Base-by-base conservation (phyloP, 2,329 filamentous ascomycete genomes). In the Fusarium marasasianum region DNA sequence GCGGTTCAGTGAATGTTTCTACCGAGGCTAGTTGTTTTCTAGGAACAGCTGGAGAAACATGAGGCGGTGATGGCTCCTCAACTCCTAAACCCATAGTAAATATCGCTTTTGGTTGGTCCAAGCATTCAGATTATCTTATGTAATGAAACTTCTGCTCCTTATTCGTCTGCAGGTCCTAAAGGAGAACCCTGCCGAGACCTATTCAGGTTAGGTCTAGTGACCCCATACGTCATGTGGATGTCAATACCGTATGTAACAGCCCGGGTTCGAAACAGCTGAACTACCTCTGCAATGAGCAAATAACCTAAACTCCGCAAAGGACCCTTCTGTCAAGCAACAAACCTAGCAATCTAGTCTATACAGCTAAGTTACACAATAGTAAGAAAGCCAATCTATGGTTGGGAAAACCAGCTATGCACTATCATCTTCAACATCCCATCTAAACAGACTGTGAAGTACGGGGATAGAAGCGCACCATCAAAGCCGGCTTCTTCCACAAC, bases 281-380 rank as follows among this genome's bases (percentile, higher is more conserved):
- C 38, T 14, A 41, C 0, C 12, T n/a, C 22, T 41, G 22, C 22
- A n/a, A 22, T 15, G 33, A 35, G 33, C 33, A 35, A 35, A 35
- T 35, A 35, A 15, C 12, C 1, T 15, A 9, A 43, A n/a, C 15
- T n/a, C 22, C 8, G 14, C 13, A n/a, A 5, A 5, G 3, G 1
- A 6, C 3, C 13, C 13, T 43, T n/a, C 40, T 15, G 22, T 4
- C 22, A 43, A 43, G 15, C 22, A 43, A 15, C 13, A 10, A 43
- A 15, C 8, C 5, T 10, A 15, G 14, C 40, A n/a, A 43, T 15
- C 22, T n/a, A 43, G 3, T 14, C 3, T 5, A 43, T 43, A 6
- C 1, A 43, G 8, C 22, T 5, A 15, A 43, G 8, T 1, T 15
- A n/a, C 5, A 15, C 3, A n/a, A 43, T n/a, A 43, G 5, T 9